These are phyloP conservation scores for Coccomyxa sp. DNA, from an alignment of 139 green algal genomes.

Conservation along the genomic window DNA sequence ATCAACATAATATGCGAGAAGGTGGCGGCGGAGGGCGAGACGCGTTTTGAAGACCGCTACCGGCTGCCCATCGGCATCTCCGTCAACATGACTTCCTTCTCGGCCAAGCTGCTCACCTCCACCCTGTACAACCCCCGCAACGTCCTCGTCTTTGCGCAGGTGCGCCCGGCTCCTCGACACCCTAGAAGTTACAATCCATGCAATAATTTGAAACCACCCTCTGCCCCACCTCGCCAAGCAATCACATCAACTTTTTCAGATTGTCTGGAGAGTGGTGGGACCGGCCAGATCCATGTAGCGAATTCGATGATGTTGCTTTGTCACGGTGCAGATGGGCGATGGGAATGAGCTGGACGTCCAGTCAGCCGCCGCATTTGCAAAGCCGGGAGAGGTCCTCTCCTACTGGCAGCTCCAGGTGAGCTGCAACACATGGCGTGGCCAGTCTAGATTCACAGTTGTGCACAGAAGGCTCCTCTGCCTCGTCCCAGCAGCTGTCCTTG, in stretches of 20 bases:
- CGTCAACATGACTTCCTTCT: conserved; percentile 12
- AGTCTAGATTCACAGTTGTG: too few relatives aligned
- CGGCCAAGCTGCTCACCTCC: conserved; percentile 1
- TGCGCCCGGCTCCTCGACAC: conserved; percentile 6
- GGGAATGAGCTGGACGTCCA: conserved; percentile 23
- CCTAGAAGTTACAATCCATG: background rate
- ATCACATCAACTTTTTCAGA: too few relatives aligned
- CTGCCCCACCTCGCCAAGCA: conserved; percentile 5
- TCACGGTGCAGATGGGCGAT: conserved; percentile 18
- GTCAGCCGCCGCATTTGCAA: conserved; percentile 17
- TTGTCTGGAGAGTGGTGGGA: too few relatives aligned
- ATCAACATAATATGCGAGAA: conserved; percentile 21
- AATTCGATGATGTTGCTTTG: too few relatives aligned
- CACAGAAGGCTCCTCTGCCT: too few relatives aligned
- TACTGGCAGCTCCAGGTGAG: conserved; percentile 45
- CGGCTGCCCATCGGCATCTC: conserved; percentile 15
- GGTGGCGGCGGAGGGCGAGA: conserved; percentile 7
- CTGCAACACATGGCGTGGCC: background rate
- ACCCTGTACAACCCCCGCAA: background rate
- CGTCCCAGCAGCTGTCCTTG: too few relatives aligned
- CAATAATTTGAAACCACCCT: conserved; percentile 21
- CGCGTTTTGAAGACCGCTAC: conserved; percentile 11
- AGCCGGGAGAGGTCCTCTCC: conserved; percentile 32
- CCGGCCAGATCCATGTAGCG: too few relatives aligned
- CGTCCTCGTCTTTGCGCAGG: conserved; percentile 13